Conservation (phyloP, 495 filamentous ascomycete species). For the Penicillium desertorum region DNA sequence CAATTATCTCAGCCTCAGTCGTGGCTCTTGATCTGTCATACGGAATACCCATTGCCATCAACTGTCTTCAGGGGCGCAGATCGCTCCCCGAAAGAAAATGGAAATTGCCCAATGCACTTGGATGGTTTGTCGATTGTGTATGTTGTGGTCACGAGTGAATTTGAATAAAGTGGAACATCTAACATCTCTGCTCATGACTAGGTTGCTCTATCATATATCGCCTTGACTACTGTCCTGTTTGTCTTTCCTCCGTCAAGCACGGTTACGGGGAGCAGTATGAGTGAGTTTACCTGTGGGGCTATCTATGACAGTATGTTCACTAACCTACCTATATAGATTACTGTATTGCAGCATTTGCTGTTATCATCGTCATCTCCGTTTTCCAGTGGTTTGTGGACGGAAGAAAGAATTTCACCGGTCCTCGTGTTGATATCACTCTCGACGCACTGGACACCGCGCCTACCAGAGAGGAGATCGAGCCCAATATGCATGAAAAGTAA, state of each 20-base stretch:
- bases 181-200: constrained; percentile 18
- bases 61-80: constrained; percentile 59
- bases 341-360: constrained; percentile 66
- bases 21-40: constrained; percentile 70
- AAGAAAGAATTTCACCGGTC: constrained; percentile 64
- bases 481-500: constrained; percentile 8
- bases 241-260: constrained; percentile 66
- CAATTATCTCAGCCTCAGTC: constrained; percentile 68
- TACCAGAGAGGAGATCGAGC: background rate
- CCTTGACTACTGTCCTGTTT: constrained; percentile 69
- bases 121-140: constrained; percentile 62
- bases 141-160: constrained; percentile 21
- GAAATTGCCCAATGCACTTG: constrained; percentile 52
- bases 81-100: constrained; percentile 61
- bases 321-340: constrained; percentile 45
- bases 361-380: constrained; percentile 62
- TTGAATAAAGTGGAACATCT: constrained; percentile 15
- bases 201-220: constrained; percentile 62
- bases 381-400: constrained; percentile 70
- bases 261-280: constrained; percentile 68
- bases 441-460: constrained; percentile 16
- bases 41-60: constrained; percentile 65
- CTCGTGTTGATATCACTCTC: constrained; percentile 43
- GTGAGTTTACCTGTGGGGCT: constrained; percentile 32
- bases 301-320: background rate